Conservation (phyloP, 257 asterid genomes). For the Jasminum sambac region DNA sequence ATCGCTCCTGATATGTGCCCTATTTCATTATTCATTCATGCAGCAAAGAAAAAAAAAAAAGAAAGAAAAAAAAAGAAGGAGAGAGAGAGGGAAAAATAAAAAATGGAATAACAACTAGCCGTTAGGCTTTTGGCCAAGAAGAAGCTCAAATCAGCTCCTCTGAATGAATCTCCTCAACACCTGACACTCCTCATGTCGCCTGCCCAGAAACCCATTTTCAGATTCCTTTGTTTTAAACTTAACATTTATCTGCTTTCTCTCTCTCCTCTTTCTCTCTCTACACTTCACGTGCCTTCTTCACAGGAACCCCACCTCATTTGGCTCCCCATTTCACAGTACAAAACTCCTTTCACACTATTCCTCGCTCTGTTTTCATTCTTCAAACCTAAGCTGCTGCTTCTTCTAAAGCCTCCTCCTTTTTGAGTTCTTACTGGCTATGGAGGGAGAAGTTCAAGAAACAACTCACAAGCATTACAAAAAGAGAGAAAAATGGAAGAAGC, state of each 20-base stretch:
- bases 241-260: constrained; percentile 1
- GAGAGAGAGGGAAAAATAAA: too few relatives aligned
- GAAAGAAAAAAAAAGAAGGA: neutral
- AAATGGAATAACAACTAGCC: constrained; percentile 64
- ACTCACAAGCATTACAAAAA: constrained; percentile 16
- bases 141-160: constrained; percentile 19
- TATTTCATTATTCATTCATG: constrained; percentile 32
- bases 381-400: constrained; percentile 11
- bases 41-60: constrained; percentile 12
- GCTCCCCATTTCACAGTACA: constrained; percentile 22
- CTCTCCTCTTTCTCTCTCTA: constrained; percentile 24
- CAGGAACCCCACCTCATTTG: constrained; percentile 26
- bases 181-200: constrained; percentile 47
- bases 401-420: neutral
- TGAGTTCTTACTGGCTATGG: constrained; percentile 28
- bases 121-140: constrained; percentile 37
- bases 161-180: constrained; percentile 25
- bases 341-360: constrained; percentile 25
- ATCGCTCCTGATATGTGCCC: too few relatives aligned
- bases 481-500: constrained; percentile 47
- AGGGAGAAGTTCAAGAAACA: constrained; percentile 16
- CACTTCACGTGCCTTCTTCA: constrained; percentile 47
- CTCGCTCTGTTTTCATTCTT: neutral
- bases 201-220: constrained; percentile 19
- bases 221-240: constrained; percentile 28